Conservation (phyloP, 108 stramenopile species). For the Tribonema minus region DNA sequence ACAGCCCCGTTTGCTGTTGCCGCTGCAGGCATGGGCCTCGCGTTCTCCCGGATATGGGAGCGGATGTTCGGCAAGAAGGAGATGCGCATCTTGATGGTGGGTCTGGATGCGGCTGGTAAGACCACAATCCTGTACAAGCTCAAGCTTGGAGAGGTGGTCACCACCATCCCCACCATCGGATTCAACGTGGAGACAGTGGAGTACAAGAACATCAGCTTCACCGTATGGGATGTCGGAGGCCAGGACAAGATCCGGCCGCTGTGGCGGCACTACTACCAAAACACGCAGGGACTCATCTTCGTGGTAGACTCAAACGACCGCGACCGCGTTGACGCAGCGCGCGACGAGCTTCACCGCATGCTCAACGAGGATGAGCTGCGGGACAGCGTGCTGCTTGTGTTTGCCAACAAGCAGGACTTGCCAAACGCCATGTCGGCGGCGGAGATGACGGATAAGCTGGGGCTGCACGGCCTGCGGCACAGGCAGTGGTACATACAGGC, state of each 20-base stretch:
- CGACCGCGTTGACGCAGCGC: conserved; percentile 83
- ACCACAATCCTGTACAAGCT: conserved; percentile 99
- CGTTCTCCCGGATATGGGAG: too few species aligned
- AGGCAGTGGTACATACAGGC: conserved; percentile 92
- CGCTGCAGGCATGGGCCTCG: too few species aligned
- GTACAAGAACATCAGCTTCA: conserved; percentile 68
- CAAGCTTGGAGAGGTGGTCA: conserved; percentile 95
- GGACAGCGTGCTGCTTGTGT: conserved; percentile 88
- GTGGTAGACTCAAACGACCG: conserved; percentile 90
- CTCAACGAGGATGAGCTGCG: conserved; percentile 84
- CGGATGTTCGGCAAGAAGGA: too few species aligned
- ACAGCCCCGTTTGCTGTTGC: too few species aligned
- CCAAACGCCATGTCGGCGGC: conserved; percentile 83
- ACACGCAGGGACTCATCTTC: conserved; percentile 89
- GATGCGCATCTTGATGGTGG: too few species aligned
- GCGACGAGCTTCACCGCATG: conserved; percentile 84
- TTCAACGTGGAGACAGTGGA: conserved; percentile 66
- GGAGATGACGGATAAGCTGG: conserved; percentile 82
- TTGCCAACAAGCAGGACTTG: conserved; percentile 96
- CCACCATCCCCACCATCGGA: conserved; percentile 68
- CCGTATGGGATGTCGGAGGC: conserved; percentile 93
- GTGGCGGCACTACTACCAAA: too few species aligned
- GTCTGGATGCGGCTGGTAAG: conserved; percentile 96
- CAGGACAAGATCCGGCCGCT: too few species aligned
- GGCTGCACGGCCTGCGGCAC: conserved; percentile 75